Percentiles rank a stretch among this genome's conserved stretches.
phyloP scores from a whole-genome alignment of 2,329 filamentous ascomycete species.

The Fusarium sp. region DNA sequence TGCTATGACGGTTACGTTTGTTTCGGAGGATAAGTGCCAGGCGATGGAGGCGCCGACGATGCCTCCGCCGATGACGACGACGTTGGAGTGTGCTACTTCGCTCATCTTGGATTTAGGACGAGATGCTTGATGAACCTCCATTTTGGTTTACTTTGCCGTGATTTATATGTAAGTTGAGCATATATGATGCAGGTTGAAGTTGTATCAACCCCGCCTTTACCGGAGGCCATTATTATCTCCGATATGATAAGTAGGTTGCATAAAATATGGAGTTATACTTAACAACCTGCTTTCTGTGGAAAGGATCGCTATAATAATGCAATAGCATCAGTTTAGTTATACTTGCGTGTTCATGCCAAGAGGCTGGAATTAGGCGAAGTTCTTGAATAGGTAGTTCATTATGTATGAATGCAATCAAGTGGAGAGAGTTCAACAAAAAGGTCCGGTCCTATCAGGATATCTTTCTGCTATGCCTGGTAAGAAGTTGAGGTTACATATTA shows the following conservation, averaged over 20 bases:
- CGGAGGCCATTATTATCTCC: slow-evolving; percentile 2
- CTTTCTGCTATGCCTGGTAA: background rate
- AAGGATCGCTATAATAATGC: background rate
- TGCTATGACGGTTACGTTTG: slow-evolving; percentile 27
- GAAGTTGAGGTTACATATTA: background rate
- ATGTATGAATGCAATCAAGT: background rate
- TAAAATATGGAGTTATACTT: background rate
- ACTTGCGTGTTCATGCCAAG: background rate
- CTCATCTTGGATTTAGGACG: background rate
- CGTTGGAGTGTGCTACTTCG: slow-evolving; percentile 3
- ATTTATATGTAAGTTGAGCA: background rate
- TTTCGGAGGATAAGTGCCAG: slow-evolving; percentile 29
- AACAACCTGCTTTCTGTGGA: background rate
- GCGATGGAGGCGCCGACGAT: slow-evolving; percentile 34
- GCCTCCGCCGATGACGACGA: slow-evolving; percentile 31
- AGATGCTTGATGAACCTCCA: background rate
- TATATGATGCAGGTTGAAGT: background rate
- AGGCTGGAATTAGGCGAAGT: background rate
- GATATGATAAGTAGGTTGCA: background rate
- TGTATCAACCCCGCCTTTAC: slow-evolving; percentile 1
- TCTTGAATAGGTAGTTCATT: background rate
- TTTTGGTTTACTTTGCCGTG: background rate
- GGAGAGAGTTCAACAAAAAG: background rate
- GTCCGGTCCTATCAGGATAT: background rate
- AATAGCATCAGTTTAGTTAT: background rate